Evolutionary conservation across 176 grass and related monocot genomes (phyloP).

Genomic region (Secale cereale): DNA sequence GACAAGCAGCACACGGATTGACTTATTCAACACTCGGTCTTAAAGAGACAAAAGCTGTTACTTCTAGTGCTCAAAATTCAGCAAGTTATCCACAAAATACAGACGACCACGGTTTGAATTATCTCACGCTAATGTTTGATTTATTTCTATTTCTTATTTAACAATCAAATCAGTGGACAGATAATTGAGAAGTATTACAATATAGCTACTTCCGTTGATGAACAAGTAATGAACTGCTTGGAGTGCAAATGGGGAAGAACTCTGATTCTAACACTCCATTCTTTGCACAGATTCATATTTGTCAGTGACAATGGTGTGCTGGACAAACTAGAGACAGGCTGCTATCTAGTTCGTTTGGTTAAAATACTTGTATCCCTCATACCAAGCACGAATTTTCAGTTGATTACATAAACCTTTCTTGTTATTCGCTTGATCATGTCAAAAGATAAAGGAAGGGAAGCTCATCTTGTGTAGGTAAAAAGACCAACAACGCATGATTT

Average conservation of each 20-base stretch:
- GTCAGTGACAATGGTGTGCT: neutral
- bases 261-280: neutral
- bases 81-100: neutral
- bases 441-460: neutral
- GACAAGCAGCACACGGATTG: neutral
- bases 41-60: neutral
- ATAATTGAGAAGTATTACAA: neutral
- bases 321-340: neutral
- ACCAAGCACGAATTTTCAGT: neutral
- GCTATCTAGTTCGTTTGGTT: neutral
- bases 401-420: neutral
- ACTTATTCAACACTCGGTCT: neutral
- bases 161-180: neutral
- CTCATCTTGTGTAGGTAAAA: neutral
- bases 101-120: neutral
- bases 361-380: neutral
- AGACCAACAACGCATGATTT: slow-evolving; percentile 2
- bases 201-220: neutral
- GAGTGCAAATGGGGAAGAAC: neutral
- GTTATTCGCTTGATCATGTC: neutral
- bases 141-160: neutral
- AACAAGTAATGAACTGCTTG: neutral
- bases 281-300: neutral
- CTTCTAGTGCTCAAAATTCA: neutral
- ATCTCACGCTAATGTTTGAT: neutral